A percentile compares a stretch with the other conserved stretches of the same genome.
These are phyloP conservation scores for Tritrichomonas foetus DNA, from an alignment of 208 protist species.

Conservation along the genomic window DNA sequence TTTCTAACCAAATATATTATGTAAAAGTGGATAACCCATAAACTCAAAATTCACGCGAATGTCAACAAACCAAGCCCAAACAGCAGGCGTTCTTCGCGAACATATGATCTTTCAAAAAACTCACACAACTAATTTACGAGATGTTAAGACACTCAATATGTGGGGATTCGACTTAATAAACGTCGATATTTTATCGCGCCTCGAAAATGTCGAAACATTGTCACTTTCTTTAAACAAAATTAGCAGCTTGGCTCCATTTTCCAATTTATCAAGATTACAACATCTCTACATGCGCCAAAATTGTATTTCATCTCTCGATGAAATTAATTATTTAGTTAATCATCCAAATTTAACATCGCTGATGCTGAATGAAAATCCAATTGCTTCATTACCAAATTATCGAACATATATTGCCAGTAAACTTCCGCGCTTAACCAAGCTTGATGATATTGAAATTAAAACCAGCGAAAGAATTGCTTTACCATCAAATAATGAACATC, in stretches of 20 bases:
- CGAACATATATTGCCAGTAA: background rate
- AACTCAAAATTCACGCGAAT: background rate
- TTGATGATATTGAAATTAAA: background rate
- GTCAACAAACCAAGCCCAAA: no score
- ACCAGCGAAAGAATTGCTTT: no score
- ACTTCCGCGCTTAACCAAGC: background rate
- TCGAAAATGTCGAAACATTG: background rate
- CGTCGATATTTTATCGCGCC: background rate
- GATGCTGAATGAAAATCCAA: background rate
- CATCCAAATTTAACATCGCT: background rate
- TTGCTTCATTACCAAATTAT: background rate
- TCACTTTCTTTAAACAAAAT: background rate
- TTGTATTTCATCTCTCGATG: background rate
- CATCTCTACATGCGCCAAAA: background rate
- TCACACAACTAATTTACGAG: background rate
- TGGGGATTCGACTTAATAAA: background rate
- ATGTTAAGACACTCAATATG: background rate
- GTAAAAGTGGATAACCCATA: no score
- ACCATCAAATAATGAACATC: no score
- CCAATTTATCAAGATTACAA: background rate
- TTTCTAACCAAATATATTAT: no score
- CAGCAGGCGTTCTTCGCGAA: no score
- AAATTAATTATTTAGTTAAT: background rate
- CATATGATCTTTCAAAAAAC: slow-evolving; percentile 21
- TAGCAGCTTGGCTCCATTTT: background rate